A percentile compares a stretch with the other conserved stretches of the same genome.
These are phyloP conservation scores for Parmales sp. DNA, from an alignment of 108 stramenopile species.

Conservation along the genomic window DNA sequence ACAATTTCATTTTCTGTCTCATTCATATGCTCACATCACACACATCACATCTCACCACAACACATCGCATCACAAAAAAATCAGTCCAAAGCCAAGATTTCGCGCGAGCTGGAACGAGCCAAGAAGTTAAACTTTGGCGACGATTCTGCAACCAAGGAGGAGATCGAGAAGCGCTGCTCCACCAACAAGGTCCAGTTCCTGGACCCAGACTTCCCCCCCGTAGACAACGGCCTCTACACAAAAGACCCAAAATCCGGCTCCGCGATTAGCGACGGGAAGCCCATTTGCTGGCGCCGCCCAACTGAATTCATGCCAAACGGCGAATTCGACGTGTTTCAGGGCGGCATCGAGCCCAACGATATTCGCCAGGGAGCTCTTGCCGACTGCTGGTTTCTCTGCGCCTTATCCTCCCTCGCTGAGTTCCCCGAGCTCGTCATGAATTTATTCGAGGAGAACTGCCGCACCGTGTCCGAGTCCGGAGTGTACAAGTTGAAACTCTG, in stretches of 20 bases:
- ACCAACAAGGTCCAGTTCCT: background rate
- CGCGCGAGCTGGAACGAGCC: too few relatives aligned
- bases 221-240: background rate
- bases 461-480: too few relatives aligned
- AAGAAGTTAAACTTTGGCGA: background rate
- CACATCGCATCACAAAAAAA: too few relatives aligned
- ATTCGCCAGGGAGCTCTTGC: slow-evolving; percentile 10
- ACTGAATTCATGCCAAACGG: background rate
- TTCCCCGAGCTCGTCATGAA: background rate
- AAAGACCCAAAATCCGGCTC: background rate
- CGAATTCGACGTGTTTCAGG: background rate
- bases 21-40: background rate
- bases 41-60: too few relatives aligned
- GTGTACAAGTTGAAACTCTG: slow-evolving; percentile 21
- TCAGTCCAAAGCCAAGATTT: too few relatives aligned
- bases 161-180: background rate
- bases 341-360: too few relatives aligned
- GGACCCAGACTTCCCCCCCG: background rate
- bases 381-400: slow-evolving; percentile 21
- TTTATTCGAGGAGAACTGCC: too few relatives aligned
- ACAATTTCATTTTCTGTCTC: background rate
- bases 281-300: background rate
- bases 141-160: background rate
- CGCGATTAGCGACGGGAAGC: background rate
- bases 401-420: slow-evolving; percentile 12